Percentiles rank a stretch among this genome's conserved stretches.
Conservation (phyloP, 306 rosid species). For the Lupinus albus region DNA sequence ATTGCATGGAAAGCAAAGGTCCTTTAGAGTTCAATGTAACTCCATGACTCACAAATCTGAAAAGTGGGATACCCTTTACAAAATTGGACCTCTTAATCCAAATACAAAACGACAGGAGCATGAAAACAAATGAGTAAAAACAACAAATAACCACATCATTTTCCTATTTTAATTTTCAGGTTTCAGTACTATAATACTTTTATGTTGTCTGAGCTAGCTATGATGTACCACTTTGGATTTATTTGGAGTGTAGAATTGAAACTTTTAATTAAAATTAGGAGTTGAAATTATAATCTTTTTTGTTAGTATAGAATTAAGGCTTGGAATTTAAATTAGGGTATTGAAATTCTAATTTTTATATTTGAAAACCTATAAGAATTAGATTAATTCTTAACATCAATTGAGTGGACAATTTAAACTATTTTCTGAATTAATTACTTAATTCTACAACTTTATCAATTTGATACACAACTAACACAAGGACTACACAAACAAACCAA, state of each 20-base stretch:
- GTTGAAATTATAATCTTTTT: no score
- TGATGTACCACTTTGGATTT: constrained; percentile 31
- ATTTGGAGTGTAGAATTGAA: neutral
- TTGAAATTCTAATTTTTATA: no score
- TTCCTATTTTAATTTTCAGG: constrained; percentile 13
- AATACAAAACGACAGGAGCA: constrained; percentile 40
- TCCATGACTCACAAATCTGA: constrained; percentile 25
- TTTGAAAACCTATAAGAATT: no score
- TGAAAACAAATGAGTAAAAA: neutral
- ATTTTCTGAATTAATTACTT: no score
- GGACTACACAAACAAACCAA: no score
- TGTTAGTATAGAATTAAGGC: no score
- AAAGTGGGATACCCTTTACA: constrained; percentile 33
- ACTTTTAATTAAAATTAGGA: no score
- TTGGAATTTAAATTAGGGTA: no score
- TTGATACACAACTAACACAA: no score
- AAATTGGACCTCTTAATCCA: constrained; percentile 2
- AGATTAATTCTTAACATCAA: no score
- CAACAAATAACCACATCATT: constrained; percentile 19
- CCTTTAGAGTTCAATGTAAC: constrained; percentile 8
- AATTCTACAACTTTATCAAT: no score
- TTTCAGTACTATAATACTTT: neutral
- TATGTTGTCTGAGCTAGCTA: constrained; percentile 13
- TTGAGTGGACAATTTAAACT: no score
- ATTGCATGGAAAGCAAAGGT: neutral